Base-by-base conservation (phyloP, 306 rosid species). In the Arachis hypogaea region DNA sequence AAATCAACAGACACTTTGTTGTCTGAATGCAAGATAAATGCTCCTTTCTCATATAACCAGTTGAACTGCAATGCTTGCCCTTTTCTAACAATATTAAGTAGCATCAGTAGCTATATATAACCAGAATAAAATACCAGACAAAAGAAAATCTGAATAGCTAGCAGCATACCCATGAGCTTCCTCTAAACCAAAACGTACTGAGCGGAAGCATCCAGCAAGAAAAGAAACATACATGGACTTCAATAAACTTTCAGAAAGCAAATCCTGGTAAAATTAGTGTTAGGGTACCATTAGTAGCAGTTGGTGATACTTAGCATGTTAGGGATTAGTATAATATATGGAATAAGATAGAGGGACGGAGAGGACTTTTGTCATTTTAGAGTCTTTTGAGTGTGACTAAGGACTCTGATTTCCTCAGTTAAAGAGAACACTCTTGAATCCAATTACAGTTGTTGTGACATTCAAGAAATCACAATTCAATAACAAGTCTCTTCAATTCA, bases 31-130 rank as follows among this genome's bases (percentile, higher is more conserved):
- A 85, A 78, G 56, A 89, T 59, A 81, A 94, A 88, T 72, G 98
- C 96, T 74, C 85, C 95, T 89, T 88, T 81, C 83, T 84, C 91
- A 74, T 84, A 84, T 50, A 94, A 69, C 97, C 97, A 94, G 83
- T 94, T 94, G 82, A 94, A 94, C 78, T 94, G 98, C 84, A 94
- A 74, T 22, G 98, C 97, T 73, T 94, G 98, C 68, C 98, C 98
- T 80, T 94, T 94, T 59, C 98, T 94, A 83, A 69, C 38, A 78
- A 83, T 30, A 72, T 14, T 66, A 66, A 41, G 51, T 5, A 70
- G 65, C 55, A 71, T 82, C 76, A 80, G 82, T 61, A 66, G 33
- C 76, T 63, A 66, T 72, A 80, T 50, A 55, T 80, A 46, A 69
- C 47, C 63, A 82, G 41, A 66, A 52, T 14, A 54, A 60, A 76